These are phyloP conservation scores for Bryum argenteum DNA, from an alignment of 225 moss, liverwort and hornwort genomes.

Conservation along the genomic window DNA sequence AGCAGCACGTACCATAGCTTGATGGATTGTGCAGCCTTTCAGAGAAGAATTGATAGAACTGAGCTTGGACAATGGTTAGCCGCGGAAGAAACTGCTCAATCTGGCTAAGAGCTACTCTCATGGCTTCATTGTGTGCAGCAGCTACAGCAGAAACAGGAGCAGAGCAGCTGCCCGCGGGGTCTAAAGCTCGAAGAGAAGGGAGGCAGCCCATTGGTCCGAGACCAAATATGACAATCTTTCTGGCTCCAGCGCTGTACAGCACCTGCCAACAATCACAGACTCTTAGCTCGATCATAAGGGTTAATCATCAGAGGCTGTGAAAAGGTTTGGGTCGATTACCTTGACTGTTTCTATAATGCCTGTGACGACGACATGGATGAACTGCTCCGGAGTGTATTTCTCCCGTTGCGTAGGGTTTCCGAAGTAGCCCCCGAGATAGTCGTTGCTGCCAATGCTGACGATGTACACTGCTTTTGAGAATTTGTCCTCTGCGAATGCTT, in stretches of 20 bases:
- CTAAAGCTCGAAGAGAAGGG: slow-evolving; percentile 56
- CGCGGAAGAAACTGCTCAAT: slow-evolving; percentile 47
- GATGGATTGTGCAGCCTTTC: slow-evolving; percentile 58
- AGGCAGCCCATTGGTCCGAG: slow-evolving; percentile 73
- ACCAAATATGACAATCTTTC: slow-evolving; percentile 57
- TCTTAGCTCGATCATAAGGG: too few relatives aligned
- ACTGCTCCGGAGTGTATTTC: slow-evolving; percentile 65
- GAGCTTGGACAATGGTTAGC: slow-evolving; percentile 45
- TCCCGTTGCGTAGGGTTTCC: slow-evolving; percentile 48
- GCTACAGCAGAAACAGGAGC: slow-evolving; percentile 47
- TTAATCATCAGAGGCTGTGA: background rate
- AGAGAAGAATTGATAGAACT: slow-evolving; percentile 50
- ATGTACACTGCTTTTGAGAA: slow-evolving; percentile 68
- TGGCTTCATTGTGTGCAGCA: slow-evolving; percentile 56
- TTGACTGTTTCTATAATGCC: slow-evolving; percentile 53
- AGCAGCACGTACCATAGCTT: slow-evolving; percentile 42
- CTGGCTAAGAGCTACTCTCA: slow-evolving; percentile 38
- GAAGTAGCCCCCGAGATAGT: slow-evolving; percentile 67
- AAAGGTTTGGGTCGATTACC: slow-evolving; percentile 34
- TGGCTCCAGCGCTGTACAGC: slow-evolving; percentile 57
- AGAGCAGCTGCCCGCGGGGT: slow-evolving; percentile 41
- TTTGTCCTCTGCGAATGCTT: slow-evolving; percentile 44
- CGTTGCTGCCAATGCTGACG: slow-evolving; percentile 70
- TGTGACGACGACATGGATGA: slow-evolving; percentile 49
- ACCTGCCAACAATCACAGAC: slow-evolving; percentile 30